A percentile compares a stretch with the other conserved stretches of the same genome.
Evolutionary conservation across 495 filamentous ascomycete genomes (phyloP).

Genomic region (Pseudotulostoma volvatum): DNA sequence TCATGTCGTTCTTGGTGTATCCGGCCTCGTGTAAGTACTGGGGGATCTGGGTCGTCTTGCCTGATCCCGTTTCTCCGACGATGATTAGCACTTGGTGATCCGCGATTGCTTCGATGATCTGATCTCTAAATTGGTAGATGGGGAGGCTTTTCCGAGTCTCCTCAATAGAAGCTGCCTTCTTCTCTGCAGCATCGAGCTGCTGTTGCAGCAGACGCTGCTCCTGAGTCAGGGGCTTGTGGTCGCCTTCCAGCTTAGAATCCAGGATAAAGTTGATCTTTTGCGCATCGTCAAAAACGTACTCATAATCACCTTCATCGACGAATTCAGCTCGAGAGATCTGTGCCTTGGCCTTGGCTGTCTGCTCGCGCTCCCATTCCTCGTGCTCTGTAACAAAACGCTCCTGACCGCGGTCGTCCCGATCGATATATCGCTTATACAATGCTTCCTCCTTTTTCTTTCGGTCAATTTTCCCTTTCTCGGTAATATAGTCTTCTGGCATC

Average conservation of each 20-base stretch:
- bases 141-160: slow-evolving; percentile 83
- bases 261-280: slow-evolving; percentile 77
- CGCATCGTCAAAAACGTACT: slow-evolving; percentile 83
- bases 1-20: slow-evolving; percentile 58
- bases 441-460: slow-evolving; percentile 80
- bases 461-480: slow-evolving; percentile 81
- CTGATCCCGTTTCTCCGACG: slow-evolving; percentile 75
- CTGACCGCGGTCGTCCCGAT: slow-evolving; percentile 71
- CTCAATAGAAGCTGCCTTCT: slow-evolving; percentile 69
- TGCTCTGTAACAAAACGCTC: slow-evolving; percentile 88
- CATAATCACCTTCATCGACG: slow-evolving; percentile 76
- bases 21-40: slow-evolving; percentile 79
- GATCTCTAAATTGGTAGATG: slow-evolving; percentile 68
- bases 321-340: slow-evolving; percentile 64
- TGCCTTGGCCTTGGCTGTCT: slow-evolving; percentile 74
- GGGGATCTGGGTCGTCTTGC: slow-evolving; percentile 80
- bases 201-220: slow-evolving; percentile 67
- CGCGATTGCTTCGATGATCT: slow-evolving; percentile 60
- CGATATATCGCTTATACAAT: slow-evolving; percentile 80
- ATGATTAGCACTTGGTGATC: slow-evolving; percentile 73
- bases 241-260: slow-evolving; percentile 53
- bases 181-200: slow-evolving; percentile 73
- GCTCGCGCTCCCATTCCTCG: slow-evolving; percentile 90
- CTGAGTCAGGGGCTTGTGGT: slow-evolving; percentile 47
- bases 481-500: slow-evolving; percentile 88